These are phyloP conservation scores for Talaromyces pinophilus DNA, from an alignment of 2,329 filamentous ascomycete genomes.

Conservation along the genomic window DNA sequence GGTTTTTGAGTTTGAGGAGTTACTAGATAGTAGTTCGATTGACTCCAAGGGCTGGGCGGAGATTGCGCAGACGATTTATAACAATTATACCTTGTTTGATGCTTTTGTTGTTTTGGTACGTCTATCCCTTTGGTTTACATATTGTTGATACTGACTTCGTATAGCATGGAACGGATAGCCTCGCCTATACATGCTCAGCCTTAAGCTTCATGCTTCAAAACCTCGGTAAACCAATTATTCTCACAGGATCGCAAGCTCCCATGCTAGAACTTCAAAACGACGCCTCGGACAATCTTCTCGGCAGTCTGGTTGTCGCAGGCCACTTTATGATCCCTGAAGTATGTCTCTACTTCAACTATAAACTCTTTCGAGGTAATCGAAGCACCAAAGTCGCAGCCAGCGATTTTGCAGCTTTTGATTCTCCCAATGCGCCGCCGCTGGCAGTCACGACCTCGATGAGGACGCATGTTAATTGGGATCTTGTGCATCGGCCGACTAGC, in stretches of 20 bases:
- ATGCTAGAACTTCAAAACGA: constrained; percentile 91
- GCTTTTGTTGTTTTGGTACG: constrained; percentile 75
- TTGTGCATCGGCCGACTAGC: constrained; percentile 71
- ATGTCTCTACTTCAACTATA: constrained; percentile 90
- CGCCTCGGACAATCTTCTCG: constrained; percentile 85
- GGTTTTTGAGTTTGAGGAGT: constrained; percentile 77
- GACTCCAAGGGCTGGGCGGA: constrained; percentile 82
- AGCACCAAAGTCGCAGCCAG: constrained; percentile 85
- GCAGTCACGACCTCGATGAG: constrained; percentile 79
- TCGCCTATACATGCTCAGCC: constrained; percentile 86
- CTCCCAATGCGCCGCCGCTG: constrained; percentile 80
- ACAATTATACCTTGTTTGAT: constrained; percentile 86
- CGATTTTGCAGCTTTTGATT: constrained; percentile 82
- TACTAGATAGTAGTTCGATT: constrained; percentile 89
- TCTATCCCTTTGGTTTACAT: not conserved
- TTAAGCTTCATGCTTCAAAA: constrained; percentile 92
- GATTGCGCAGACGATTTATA: constrained; percentile 74
- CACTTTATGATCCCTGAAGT: constrained; percentile 94
- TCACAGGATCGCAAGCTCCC: constrained; percentile 80
- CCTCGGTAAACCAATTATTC: constrained; percentile 84
- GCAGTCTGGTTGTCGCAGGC: constrained; percentile 83
- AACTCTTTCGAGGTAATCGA: constrained; percentile 83
- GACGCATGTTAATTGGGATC: constrained; percentile 77
- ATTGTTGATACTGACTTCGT: not conserved
- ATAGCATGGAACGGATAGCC: constrained; percentile 78